Conservation (phyloP, 495 filamentous ascomycete genomes). For the Chaetomium tenue region DNA sequence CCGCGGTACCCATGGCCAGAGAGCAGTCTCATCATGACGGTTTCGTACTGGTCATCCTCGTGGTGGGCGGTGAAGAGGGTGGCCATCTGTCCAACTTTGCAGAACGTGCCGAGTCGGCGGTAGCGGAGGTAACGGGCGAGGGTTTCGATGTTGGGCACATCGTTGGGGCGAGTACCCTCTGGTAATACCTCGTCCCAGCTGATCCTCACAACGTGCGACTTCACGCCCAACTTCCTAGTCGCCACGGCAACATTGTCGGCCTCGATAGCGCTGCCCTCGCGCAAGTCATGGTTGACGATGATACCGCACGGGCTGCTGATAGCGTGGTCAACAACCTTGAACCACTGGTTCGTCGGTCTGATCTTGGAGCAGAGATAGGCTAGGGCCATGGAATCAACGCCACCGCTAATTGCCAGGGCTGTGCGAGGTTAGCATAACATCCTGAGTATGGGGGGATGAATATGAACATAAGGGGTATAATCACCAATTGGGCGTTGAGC, state of each 20-base stretch:
- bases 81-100: constrained; percentile 46
- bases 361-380: constrained; percentile 63
- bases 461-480: not conserved
- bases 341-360: constrained; percentile 25
- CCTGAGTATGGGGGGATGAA: not conserved
- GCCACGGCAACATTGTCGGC: constrained; percentile 58
- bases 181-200: constrained; percentile 39
- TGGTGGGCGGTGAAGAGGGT: constrained; percentile 78
- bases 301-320: constrained; percentile 56
- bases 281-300: constrained; percentile 75
- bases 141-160: constrained; percentile 69
- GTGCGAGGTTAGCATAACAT: constrained; percentile 4
- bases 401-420: constrained; percentile 89
- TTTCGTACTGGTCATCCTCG: constrained; percentile 82
- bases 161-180: constrained; percentile 34
- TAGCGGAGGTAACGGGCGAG: constrained; percentile 74
- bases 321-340: constrained; percentile 40
- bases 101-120: constrained; percentile 62
- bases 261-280: constrained; percentile 66
- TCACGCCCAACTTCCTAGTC: constrained; percentile 42
- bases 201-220: constrained; percentile 29
- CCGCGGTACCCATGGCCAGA: constrained; percentile 61
- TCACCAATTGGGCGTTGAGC: constrained; percentile 39
- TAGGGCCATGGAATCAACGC: constrained; percentile 94
- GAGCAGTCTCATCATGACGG: constrained; percentile 71